Conservation (phyloP, 2,329 filamentous ascomycete genomes). For the Colletotrichum agaves region DNA sequence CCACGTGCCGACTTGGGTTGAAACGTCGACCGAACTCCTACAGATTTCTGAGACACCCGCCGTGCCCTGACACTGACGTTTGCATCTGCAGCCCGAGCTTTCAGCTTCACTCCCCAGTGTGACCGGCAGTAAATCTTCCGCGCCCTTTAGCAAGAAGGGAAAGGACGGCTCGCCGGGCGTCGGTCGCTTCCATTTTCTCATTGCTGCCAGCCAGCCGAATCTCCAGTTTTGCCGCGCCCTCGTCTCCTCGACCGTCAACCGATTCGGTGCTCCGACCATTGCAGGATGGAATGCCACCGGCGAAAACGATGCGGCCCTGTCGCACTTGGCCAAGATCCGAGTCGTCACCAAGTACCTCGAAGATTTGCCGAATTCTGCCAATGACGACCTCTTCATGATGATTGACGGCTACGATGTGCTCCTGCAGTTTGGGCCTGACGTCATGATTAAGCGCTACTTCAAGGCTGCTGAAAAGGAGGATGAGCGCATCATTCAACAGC, state of each 20-base stretch:
- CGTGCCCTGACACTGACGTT: constrained; percentile 29
- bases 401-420: constrained; percentile 73
- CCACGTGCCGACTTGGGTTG: constrained; percentile 27
- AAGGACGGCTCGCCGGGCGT: constrained; percentile 19
- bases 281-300: constrained; percentile 52
- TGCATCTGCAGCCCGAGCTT: constrained; percentile 32
- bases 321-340: constrained; percentile 54
- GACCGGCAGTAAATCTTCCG: constrained; percentile 29
- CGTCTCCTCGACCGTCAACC: constrained; percentile 50
- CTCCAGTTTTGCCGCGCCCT: constrained; percentile 52
- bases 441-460: constrained; percentile 72
- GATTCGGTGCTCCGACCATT: constrained; percentile 51
- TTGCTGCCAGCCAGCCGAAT: constrained; percentile 51
- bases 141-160: constrained; percentile 9
- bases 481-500: constrained; percentile 58
- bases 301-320: constrained; percentile 47
- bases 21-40: constrained; percentile 29
- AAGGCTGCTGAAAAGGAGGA: constrained; percentile 64
- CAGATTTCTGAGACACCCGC: constrained; percentile 20
- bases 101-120: constrained; percentile 31
- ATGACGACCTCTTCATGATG: constrained; percentile 71
- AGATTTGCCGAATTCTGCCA: constrained; percentile 42
- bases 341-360: constrained; percentile 49
- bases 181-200: constrained; percentile 48
- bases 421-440: constrained; percentile 72